phyloP scores from a whole-genome alignment of 2,329 filamentous ascomycete species.

The Fusarium sp. region DNA sequence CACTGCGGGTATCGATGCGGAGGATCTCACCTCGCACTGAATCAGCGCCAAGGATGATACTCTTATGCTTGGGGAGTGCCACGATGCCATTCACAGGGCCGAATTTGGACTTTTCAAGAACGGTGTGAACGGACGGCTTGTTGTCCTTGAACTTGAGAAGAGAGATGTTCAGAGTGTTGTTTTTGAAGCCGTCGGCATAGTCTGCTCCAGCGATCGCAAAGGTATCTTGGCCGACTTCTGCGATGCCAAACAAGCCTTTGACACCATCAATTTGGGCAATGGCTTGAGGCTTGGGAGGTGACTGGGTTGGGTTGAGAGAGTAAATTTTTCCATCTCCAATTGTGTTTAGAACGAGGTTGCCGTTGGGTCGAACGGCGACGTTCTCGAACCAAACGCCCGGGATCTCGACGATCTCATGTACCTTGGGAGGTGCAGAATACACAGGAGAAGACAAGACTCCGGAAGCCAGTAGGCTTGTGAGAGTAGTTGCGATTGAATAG shows the following conservation, averaged over 20 bases:
- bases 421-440: background rate
- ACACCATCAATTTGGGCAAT: background rate
- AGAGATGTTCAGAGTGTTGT: conserved; percentile 6
- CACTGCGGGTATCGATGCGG: background rate
- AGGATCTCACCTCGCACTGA: conserved; percentile 13
- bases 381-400: conserved; percentile 19
- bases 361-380: conserved; percentile 6
- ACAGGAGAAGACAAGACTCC: background rate
- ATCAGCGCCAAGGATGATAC: conserved; percentile 20
- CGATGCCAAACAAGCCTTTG: conserved; percentile 8
- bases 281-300: fast-evolving
- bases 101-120: background rate
- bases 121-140: background rate
- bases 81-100: conserved; percentile 11
- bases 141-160: background rate
- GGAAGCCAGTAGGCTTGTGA: background rate
- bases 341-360: conserved; percentile 18
- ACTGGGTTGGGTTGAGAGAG: background rate
- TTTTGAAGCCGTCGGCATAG: background rate
- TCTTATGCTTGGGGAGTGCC: background rate
- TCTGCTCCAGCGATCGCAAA: background rate
- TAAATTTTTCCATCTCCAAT: conserved; percentile 3
- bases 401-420: background rate
- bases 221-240: background rate
- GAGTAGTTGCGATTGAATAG: background rate